Conservation (phyloP, 148 eudicot species). For the Camellia granthamiana region DNA sequence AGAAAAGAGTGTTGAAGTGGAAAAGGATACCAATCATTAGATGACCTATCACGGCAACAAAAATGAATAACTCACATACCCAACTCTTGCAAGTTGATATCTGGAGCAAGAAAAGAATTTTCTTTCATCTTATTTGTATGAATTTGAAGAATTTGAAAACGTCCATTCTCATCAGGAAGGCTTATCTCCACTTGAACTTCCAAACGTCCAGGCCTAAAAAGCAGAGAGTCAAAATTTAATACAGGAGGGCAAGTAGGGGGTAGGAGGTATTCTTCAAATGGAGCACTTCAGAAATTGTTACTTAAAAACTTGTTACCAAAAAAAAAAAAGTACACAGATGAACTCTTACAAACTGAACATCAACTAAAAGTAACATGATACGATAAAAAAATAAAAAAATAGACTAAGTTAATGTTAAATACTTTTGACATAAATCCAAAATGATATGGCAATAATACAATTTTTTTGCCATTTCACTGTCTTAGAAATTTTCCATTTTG, state of each 20-base stretch:
- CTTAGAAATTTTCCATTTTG: too few species aligned
- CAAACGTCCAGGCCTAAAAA: conserved; percentile 89
- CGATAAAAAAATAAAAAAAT: too few species aligned
- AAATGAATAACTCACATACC: conserved; percentile 45
- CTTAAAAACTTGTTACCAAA: background rate
- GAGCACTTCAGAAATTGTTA: background rate
- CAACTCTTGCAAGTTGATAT: conserved; percentile 78
- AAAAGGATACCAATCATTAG: background rate
- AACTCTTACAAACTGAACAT: too few species aligned
- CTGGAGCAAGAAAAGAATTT: conserved; percentile 89
- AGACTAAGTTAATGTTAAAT: too few species aligned
- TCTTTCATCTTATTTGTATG: conserved; percentile 98
- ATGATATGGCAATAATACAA: too few species aligned
- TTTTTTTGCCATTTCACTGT: too few species aligned
- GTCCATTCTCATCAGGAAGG: conserved; percentile 96
- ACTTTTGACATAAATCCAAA: too few species aligned
- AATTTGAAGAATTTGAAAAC: conserved; percentile 91
- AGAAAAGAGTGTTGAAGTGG: background rate
- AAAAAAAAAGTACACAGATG: too few species aligned
- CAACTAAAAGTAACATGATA: too few species aligned
- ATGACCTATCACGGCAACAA: background rate
- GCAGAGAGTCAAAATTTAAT: conserved; percentile 9
- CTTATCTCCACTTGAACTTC: conserved; percentile 99
- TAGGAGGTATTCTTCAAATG: background rate
- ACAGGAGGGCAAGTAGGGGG: background rate